Evolutionary conservation across 2,329 filamentous ascomycete species (phyloP), one percentile per base, ranked within the genome.

Genomic region (Dothideomycetes sp.): DNA sequence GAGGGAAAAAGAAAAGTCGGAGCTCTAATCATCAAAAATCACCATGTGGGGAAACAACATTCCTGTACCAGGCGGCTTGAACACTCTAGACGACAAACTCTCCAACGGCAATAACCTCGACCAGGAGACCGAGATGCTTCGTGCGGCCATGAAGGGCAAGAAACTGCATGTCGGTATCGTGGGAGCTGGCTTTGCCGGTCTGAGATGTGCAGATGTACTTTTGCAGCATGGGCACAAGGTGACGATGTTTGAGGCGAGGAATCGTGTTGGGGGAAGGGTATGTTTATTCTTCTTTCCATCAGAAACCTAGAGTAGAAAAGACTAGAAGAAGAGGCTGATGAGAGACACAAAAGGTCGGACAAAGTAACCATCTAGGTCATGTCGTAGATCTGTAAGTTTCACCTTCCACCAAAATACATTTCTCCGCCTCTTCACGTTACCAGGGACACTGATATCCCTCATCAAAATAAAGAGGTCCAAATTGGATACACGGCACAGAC

Each of bases 401-500:
- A 17, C 23, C 7, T 12, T 12, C 23, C 12, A 8, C 23, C 23
- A 25, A 8, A 7, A 25, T 25, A 7, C 23, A 7, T 25, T 25
- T 12, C 23, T 25, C 12, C 23, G 7, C 23, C 23, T 25, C 10
- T 9, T 4, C 27, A 15, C 10, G 23, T 8, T 12, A n/a, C n/a
- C n/a, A n/a, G n/a, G n/a, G n/a, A n/a, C n/a, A 15, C n/a, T 10
- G 22, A n/a, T 9, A 27, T 9, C 24, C 9, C 24, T 27, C 9
- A 27, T 27, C 9, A n/a, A n/a, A n/a, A n/a, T 4, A 20, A 31
- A 78, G 73, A 22, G 82, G 82, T 1, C 79, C 82, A n/a, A 87
- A 86, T 51, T 87, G 82, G 82, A 84, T 87, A 37, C 82, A 87
- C 45, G 82, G 82, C 23, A 84, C 79, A 5, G 65, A 74, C 1